These are phyloP conservation scores for Miamiensis avidus DNA, from an alignment of 169 alveolate genomes.

Conservation along the genomic window DNA sequence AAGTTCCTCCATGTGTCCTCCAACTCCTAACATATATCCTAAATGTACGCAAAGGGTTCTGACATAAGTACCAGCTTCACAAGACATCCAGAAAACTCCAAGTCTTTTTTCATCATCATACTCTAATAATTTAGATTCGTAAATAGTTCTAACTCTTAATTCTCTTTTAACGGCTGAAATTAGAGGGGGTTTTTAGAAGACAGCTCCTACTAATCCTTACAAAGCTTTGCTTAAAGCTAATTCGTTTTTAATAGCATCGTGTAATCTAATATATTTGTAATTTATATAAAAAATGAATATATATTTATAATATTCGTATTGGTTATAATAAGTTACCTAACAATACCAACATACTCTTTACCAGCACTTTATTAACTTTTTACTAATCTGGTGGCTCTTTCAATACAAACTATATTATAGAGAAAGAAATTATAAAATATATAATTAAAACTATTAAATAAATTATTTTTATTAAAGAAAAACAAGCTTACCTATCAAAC, in stretches of 20 bases:
- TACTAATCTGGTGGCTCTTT: conserved; percentile 99
- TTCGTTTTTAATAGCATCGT: conserved; percentile 90
- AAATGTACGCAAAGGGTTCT: conserved; percentile 99
- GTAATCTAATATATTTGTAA: too few species aligned
- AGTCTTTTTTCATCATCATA: conserved; percentile 95
- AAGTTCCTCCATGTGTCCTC: conserved; percentile 99
- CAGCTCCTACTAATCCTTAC: conserved; percentile 96
- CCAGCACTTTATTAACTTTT: conserved; percentile 99
- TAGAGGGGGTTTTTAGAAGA: conserved; percentile 99
- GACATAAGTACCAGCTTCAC: conserved; percentile 99
- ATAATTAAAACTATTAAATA: too few species aligned
- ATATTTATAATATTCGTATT: too few species aligned
- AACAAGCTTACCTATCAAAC: too few species aligned
- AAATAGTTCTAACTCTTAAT: conserved; percentile 98
- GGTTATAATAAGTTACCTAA: conserved; percentile 52
- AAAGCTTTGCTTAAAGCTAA: conserved; percentile 86
- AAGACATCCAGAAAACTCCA: conserved; percentile 98
- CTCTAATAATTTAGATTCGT: conserved; percentile 97
- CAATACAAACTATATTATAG: conserved; percentile 98
- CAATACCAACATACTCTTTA: conserved; percentile 98
- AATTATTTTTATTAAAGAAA: too few species aligned
- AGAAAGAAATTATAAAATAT: too few species aligned
- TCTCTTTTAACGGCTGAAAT: conserved; percentile 99
- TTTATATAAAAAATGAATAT: too few species aligned
- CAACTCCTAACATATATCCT: conserved; percentile 98